Evolutionary conservation across 2,329 filamentous ascomycete species (phyloP).

Genomic region (Huntiella moniliformis): DNA sequence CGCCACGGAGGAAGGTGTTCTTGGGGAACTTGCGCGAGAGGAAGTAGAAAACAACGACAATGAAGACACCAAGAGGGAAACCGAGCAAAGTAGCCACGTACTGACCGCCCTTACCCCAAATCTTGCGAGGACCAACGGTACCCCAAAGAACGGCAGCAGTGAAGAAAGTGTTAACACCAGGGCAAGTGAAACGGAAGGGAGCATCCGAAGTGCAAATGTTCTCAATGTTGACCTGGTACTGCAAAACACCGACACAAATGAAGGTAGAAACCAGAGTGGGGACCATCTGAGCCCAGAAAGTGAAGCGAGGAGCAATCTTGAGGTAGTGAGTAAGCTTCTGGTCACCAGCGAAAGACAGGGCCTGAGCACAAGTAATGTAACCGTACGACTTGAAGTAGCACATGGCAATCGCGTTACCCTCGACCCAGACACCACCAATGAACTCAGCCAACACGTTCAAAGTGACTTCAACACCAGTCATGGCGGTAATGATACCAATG

Average conservation of each 20-base stretch:
- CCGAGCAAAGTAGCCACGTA: constrained; percentile 23
- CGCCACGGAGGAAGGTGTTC: constrained; percentile 19
- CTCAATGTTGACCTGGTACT: constrained; percentile 24
- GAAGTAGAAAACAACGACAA: constrained; percentile 19
- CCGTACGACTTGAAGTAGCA: constrained; percentile 37
- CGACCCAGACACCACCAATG: constrained; percentile 30
- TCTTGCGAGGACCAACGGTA: constrained; percentile 23
- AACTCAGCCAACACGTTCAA: constrained; percentile 35
- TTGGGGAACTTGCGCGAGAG: constrained; percentile 17
- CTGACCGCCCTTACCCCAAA: constrained; percentile 23
- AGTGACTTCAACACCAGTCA: constrained; percentile 32
- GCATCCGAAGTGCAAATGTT: constrained; percentile 22
- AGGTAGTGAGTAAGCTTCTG: constrained; percentile 35
- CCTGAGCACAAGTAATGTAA: constrained; percentile 30
- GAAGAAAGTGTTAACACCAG: constrained; percentile 22
- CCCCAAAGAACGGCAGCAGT: constrained; percentile 29
- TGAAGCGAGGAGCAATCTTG: constrained; percentile 41
- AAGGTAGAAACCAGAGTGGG: constrained; percentile 36
- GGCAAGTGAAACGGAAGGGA: constrained; percentile 21
- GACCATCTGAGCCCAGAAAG: constrained; percentile 39
- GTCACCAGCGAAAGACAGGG: constrained; percentile 31
- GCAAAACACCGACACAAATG: constrained; percentile 29
- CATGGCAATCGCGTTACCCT: constrained; percentile 32
- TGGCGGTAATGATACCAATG: constrained; percentile 33
- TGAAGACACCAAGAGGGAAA: constrained; percentile 19